These are phyloP conservation scores for Coccinonectria pachysandricola DNA, from an alignment of 2,329 filamentous ascomycete species.

Conservation along the genomic window DNA sequence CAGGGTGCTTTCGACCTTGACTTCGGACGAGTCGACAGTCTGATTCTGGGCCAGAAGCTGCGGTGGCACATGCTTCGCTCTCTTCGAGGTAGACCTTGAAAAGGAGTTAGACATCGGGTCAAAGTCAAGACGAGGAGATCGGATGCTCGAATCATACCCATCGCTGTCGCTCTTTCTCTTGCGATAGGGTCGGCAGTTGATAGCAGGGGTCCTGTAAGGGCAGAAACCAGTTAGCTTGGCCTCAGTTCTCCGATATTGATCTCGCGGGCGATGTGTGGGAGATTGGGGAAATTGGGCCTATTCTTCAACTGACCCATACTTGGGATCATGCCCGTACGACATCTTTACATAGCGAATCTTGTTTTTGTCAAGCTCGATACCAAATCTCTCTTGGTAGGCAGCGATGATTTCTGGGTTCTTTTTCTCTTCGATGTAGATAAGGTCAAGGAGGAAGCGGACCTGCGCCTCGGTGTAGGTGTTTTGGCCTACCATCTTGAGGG, in stretches of 20 bases:
- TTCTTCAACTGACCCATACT: constrained; percentile 24
- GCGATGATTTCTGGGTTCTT: constrained; percentile 16
- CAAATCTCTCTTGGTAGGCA: constrained; percentile 20
- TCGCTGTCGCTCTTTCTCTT: constrained; percentile 3
- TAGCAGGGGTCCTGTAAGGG: constrained; percentile 8
- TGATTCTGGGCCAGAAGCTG: no score
- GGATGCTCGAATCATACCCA: constrained; percentile 1
- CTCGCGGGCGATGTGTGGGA: no score
- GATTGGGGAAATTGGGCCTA: no score
- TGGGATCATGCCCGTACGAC: constrained; percentile 30
- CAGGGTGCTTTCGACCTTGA: no score
- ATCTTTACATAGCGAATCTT: constrained; percentile 31
- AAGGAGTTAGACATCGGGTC: constrained; percentile 1
- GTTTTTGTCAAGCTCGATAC: constrained; percentile 20
- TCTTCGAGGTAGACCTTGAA: no score
- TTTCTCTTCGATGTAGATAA: constrained; percentile 17
- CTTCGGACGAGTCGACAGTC: no score
- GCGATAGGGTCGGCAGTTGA: constrained; percentile 3
- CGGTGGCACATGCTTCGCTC: no score
- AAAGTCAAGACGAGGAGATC: neutral
- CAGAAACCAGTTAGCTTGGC: no score
- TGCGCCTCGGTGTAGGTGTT: constrained; percentile 24
- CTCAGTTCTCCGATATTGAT: no score
- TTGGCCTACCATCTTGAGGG: constrained; percentile 24
- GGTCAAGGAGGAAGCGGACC: constrained; percentile 25